Evolutionary conservation across 164 flowering plant genomes (phyloP).

Genomic region (Berberis thunbergii): DNA sequence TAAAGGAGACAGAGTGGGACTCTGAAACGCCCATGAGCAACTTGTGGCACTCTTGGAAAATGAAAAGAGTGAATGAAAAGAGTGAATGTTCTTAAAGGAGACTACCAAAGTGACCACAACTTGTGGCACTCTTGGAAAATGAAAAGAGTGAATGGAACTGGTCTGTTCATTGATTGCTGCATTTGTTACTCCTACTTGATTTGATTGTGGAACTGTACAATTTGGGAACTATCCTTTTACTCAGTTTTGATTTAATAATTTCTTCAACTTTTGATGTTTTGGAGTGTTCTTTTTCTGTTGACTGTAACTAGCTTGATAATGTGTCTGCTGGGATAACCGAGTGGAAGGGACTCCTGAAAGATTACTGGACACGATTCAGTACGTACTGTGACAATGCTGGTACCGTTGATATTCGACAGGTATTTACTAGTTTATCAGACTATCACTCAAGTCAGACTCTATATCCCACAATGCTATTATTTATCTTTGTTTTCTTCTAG

Average conservation of each 20-base stretch:
- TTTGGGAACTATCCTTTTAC: too few species aligned
- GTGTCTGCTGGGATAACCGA: constrained; percentile 85
- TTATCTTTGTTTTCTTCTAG: constrained; percentile 21
- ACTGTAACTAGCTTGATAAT: constrained; percentile 62
- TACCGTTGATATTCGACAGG: constrained; percentile 65
- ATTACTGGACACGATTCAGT: constrained; percentile 90
- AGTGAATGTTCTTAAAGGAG: too few species aligned
- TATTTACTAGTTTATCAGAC: constrained; percentile 7
- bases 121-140: too few species aligned
- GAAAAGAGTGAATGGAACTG: too few species aligned
- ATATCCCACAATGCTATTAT: neutral
- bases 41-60: too few species aligned
- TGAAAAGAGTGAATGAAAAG: too few species aligned
- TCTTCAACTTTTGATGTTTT: neutral
- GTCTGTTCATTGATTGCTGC: too few species aligned
- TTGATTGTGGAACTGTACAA: too few species aligned
- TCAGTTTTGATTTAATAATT: neutral
- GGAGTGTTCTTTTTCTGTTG: neutral
- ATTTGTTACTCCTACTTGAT: too few species aligned
- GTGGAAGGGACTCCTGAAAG: constrained; percentile 82
- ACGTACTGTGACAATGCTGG: constrained; percentile 48
- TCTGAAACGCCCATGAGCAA: too few species aligned
- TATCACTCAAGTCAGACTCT: neutral
- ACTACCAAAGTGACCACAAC: too few species aligned
- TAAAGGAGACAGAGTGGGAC: too few species aligned